Conservation (phyloP, 176 grass and related monocot genomes). For the Triticum timopheevii region DNA sequence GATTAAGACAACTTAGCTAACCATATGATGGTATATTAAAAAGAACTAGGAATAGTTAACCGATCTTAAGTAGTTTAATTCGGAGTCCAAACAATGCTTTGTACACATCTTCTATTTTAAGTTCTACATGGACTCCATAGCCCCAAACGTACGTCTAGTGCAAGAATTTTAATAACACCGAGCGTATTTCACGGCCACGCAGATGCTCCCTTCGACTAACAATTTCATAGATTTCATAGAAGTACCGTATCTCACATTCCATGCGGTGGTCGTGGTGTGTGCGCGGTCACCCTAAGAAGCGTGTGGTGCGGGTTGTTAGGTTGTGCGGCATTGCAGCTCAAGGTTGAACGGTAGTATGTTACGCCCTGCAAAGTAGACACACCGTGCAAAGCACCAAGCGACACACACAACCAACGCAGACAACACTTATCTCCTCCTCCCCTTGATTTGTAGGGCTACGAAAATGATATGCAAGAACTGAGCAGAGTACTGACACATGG, state of each 20-base stretch:
- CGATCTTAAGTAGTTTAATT: not conserved
- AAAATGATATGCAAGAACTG: no score
- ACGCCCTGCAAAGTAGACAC: no score
- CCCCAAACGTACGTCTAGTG: not conserved
- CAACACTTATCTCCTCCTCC: no score
- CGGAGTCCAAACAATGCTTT: not conserved
- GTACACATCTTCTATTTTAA: not conserved
- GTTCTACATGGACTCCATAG: not conserved
- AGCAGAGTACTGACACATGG: no score
- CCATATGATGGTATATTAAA: not conserved
- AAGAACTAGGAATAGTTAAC: not conserved
- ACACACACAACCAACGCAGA: no score
- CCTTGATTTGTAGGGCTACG: no score
- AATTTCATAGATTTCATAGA: not conserved
- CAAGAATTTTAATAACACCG: not conserved
- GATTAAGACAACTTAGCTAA: not conserved
- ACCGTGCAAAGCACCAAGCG: no score
- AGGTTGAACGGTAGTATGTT: no score
- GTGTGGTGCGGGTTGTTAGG: no score
- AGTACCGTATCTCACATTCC: not conserved
- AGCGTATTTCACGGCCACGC: not conserved
- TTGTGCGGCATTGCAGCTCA: no score
- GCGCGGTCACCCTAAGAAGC: no score
- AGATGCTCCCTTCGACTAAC: not conserved
- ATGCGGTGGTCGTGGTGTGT: no score